Evolutionary conservation across 768 basidiomycete genomes (phyloP).

Genomic region (Pleurotus sapidus): DNA sequence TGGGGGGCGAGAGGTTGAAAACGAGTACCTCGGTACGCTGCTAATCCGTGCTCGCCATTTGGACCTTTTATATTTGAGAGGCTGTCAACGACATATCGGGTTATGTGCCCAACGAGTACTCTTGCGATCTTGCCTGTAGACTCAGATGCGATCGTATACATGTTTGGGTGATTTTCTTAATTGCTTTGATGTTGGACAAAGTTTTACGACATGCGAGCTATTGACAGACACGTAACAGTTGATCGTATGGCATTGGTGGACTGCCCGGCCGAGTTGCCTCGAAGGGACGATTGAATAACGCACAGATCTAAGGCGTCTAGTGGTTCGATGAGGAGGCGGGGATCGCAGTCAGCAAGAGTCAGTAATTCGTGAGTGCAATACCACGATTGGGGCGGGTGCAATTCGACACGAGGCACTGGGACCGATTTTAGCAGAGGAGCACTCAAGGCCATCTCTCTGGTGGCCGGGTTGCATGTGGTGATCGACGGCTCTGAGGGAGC

Average conservation of each 20-base stretch:
- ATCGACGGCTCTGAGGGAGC: conserved; percentile 5
- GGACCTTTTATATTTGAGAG: neutral
- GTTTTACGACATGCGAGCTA: conserved; percentile 15
- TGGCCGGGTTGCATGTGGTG: conserved; percentile 3
- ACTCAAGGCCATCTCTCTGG: neutral
- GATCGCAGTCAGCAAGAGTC: neutral
- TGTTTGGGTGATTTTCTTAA: conserved; percentile 22
- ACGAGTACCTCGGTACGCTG: conserved; percentile 6
- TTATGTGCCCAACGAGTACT: neutral
- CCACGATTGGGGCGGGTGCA: conserved; percentile 5
- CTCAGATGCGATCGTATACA: conserved; percentile 26
- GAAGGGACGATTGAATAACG: neutral
- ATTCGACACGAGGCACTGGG: neutral
- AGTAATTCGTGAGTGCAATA: neutral
- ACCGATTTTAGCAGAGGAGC: neutral
- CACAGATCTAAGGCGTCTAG: neutral
- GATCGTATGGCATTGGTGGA: conserved; percentile 1
- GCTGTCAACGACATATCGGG: conserved; percentile 2
- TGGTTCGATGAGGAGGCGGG: neutral
- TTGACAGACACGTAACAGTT: neutral
- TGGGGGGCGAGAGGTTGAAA: conserved; percentile 16
- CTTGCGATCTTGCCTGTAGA: conserved; percentile 5
- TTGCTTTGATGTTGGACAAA: conserved; percentile 16
- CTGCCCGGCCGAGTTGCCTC: neutral
- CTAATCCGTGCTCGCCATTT: neutral